These are phyloP conservation scores for Chrysanthemum seticuspe DNA, from an alignment of 129 eudicot genomes.

Conservation along the genomic window DNA sequence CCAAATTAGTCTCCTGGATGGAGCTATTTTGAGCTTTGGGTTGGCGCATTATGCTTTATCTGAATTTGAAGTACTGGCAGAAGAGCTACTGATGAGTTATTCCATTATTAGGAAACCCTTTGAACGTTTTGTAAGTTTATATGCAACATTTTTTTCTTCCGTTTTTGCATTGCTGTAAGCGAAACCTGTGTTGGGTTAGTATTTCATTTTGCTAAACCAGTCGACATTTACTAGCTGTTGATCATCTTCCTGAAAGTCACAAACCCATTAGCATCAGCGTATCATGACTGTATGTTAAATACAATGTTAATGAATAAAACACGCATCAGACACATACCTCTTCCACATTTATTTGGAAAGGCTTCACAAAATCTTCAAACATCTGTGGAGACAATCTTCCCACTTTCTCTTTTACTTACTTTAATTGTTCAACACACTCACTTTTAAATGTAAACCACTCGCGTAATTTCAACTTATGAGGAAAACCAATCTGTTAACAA, in stretches of 20 bases:
- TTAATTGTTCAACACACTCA: constrained; percentile 21
- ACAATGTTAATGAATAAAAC: no score
- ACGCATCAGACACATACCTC: no score
- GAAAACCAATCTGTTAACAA: background rate
- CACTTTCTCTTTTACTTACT: constrained; percentile 52
- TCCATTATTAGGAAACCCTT: constrained; percentile 61
- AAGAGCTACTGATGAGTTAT: constrained; percentile 95
- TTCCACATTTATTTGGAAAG: no score
- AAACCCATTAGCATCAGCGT: no score
- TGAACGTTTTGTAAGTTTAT: constrained; percentile 87
- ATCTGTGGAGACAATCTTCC: no score
- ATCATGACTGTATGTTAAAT: no score
- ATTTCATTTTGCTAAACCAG: background rate
- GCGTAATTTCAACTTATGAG: background rate
- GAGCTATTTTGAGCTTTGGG: constrained; percentile 89
- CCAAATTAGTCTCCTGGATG: constrained; percentile 74
- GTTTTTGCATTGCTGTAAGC: background rate
- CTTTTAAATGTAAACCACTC: background rate
- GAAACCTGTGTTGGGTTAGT: background rate
- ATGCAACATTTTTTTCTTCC: background rate
- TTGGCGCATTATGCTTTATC: constrained; percentile 86
- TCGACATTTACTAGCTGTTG: background rate
- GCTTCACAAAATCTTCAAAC: no score
- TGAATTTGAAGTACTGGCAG: constrained; percentile 93
- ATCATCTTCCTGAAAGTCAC: background rate